Percentiles rank a stretch among this genome's conserved stretches.
phyloP scores from a whole-genome alignment of 2,329 filamentous ascomycete species.

The Fusarium tuaranense region DNA sequence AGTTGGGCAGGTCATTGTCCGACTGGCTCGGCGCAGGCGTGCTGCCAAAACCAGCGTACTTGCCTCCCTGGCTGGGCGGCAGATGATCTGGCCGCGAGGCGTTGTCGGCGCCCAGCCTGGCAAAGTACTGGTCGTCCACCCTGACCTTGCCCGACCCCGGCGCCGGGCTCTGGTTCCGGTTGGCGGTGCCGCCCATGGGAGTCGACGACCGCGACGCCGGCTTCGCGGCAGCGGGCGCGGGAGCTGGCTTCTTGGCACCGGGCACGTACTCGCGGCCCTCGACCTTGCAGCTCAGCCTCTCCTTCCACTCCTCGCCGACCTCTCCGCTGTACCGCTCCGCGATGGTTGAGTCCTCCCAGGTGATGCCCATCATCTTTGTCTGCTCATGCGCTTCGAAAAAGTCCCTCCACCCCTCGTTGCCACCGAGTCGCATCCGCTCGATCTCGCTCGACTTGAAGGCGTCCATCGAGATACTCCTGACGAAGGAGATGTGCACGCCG shows the following conservation, averaged over 20 bases:
- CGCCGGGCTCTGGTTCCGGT: slow-evolving; percentile 55
- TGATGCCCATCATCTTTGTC: slow-evolving; percentile 74
- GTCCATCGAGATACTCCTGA: slow-evolving; percentile 98
- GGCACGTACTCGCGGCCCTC: slow-evolving; percentile 89
- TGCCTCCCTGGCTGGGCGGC: slow-evolving; percentile 90
- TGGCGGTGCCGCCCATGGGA: slow-evolving; percentile 54
- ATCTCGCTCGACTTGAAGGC: slow-evolving; percentile 95
- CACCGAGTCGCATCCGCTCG: slow-evolving; percentile 91
- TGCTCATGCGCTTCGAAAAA: slow-evolving; percentile 84
- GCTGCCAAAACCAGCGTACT: slow-evolving; percentile 91
- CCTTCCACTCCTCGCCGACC: slow-evolving; percentile 95
- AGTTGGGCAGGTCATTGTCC: slow-evolving; percentile 67
- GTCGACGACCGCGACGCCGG: slow-evolving; percentile 55
- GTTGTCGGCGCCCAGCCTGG: slow-evolving; percentile 85
- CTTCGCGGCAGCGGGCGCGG: slow-evolving; percentile 45
- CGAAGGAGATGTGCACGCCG: slow-evolving; percentile 98
- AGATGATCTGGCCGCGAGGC: slow-evolving; percentile 78
- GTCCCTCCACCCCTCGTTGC: slow-evolving; percentile 86
- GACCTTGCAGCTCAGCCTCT: slow-evolving; percentile 86
- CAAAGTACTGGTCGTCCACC: slow-evolving; percentile 91
- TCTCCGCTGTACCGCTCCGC: slow-evolving; percentile 91
- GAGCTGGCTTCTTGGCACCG: slow-evolving; percentile 67
- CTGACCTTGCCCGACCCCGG: slow-evolving; percentile 62
- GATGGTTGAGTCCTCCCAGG: slow-evolving; percentile 90
- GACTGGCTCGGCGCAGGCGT: slow-evolving; percentile 68